Evolutionary conservation across 805 yeast genomes (phyloP).

Genomic region (Ogataea thermomethanolica): DNA sequence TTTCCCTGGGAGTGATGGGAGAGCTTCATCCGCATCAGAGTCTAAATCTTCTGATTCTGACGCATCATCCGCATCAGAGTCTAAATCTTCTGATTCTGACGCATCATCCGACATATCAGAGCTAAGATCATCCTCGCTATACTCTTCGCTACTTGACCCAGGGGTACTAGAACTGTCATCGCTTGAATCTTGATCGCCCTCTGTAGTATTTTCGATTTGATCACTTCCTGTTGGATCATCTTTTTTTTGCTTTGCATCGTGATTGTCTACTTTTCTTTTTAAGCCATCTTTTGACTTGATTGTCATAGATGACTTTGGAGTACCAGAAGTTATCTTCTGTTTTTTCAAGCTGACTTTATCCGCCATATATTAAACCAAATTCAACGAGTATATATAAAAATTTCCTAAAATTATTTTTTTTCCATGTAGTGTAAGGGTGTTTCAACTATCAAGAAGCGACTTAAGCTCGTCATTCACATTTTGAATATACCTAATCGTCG

Average conservation of each 20-base stretch:
- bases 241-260: not conserved
- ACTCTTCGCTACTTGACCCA: slow-evolving; percentile 52
- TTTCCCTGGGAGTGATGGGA: slow-evolving; percentile 38
- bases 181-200: not conserved
- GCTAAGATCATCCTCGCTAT: slow-evolving; percentile 23
- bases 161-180: not conserved
- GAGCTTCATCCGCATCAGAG: slow-evolving; percentile 23
- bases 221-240: not conserved
- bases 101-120: slow-evolving; percentile 17
- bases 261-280: not conserved
- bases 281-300: not conserved
- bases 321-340: slow-evolving; percentile 64
- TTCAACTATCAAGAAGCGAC: slow-evolving; percentile 2
- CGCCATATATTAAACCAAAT: not conserved
- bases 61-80: slow-evolving; percentile 25
- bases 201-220: not conserved
- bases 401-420: slow-evolving; percentile 1
- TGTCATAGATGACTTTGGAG: not conserved
- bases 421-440: not conserved
- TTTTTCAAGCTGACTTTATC: slow-evolving; percentile 2
- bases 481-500: slow-evolving; percentile 1
- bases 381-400: not conserved
- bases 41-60: slow-evolving; percentile 2
- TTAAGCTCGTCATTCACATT: slow-evolving; percentile 2
- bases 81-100: slow-evolving; percentile 1